Base-by-base conservation (phyloP, 2,329 filamentous ascomycete species). In the Juglanconis juglandina region DNA sequence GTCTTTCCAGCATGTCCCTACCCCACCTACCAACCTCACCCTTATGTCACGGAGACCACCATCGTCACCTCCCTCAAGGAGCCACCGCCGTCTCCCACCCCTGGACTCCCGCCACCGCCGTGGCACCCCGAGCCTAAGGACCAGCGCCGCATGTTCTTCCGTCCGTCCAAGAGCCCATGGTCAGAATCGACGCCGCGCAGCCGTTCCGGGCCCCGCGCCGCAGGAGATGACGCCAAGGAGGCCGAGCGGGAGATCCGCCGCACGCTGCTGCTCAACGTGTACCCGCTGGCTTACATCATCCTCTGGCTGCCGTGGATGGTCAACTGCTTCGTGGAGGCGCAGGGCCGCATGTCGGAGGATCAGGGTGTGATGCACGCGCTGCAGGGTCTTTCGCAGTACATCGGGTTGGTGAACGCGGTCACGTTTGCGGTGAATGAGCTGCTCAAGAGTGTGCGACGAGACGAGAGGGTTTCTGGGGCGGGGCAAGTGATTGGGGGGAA, bases 201-300 rank as follows among this genome's bases (percentile, higher is more conserved):
- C 24, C 24, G 24, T 9, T n/a, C 47, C 24, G 5, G 33, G 30
- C 8, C 24, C 11, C 47, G 24, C 32, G 24, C 24, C n/a, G 17
- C 44, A 4, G 17, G 44, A 5, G 44, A 24, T 3, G 50, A 50
- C 11, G 33, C 46, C 24, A 37, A 54, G 13, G 46, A 41, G 24
- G 24, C 24, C 7, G 57, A 59, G 57, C 47, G 41, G 57, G 50
- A 53, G 11, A 54, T 55, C 33, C 24, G 35, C 3, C 30, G 46
- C 14, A 59, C 47, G 51, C 35, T 59, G 17, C 37, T 59, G 3
- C 51, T 59, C 50, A 59, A 55, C 44, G 44, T 44, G 9, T 59
- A 59, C 17, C 51, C 51, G 35, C 33, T 47, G 7, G 32, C 53
- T 33, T 59, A 59, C 32, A 42, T 59, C 34, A 5, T 55, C 9